Base-by-base conservation (phyloP, 495 filamentous ascomycete genomes). In the Astrothelium macrocarpum region DNA sequence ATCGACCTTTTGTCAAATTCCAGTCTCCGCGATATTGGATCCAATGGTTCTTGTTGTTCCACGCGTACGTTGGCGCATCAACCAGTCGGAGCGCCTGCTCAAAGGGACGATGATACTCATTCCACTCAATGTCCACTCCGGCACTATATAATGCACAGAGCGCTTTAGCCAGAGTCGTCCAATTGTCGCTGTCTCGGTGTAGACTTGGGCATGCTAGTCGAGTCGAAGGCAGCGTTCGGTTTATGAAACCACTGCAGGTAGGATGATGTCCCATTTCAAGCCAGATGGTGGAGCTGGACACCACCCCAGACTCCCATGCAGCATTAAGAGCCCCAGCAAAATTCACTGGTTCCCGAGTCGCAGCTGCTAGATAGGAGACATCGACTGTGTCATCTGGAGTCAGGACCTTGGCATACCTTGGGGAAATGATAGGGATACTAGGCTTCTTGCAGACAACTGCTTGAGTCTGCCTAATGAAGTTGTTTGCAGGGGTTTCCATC, bases 31-130 rank as follows among this genome's bases (percentile, higher is more conserved):
- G 80, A 72, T 91, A 91, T 18, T 86, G 79, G 28, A 92, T 82
- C 90, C 90, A 93, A 73, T 91, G 90, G 66, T 88, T 85, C 79
- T 91, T 91, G 32, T 85, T 74, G 63, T 93, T 87, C 77, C 86
- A 95, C 12, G 81, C 82, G 69, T 95, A 95, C 2, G 82, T 75
- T 25, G 90, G 90, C 29, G 60, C 23, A 23, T 65, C 56, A 18
- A 67, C 28, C 2, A 93, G 80, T 20, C 81, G 75, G 1, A 93
- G 74, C 10, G 91, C 79, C 39, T 82, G 79, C 53, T 72, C 73
- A 70, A 89, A 93, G 70, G 89, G 86, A 29, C 83, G 81, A 74
- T 91, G 89, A 70, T 85, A 90, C 71, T 92, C 89, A 65, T 84
- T 85, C 87, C 89, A 95, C 73, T 84, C 75, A 63, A 93, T 71